Percentiles rank a stretch among this genome's conserved stretches.
Conservation (phyloP, 768 basidiomycete genomes). For the Calocybe cyanea region DNA sequence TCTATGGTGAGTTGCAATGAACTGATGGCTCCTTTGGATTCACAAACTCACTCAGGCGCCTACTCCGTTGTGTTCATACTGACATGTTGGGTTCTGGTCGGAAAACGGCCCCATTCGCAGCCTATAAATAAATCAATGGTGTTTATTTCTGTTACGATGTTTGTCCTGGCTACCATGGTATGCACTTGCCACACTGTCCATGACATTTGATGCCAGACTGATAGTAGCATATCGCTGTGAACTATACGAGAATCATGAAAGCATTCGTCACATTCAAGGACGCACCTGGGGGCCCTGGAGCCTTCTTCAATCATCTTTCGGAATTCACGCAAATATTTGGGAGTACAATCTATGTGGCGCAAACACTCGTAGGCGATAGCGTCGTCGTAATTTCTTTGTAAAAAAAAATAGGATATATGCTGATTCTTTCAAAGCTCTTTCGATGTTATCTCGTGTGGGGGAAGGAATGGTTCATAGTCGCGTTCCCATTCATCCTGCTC, state of each 20-base stretch:
- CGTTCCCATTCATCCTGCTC: neutral
- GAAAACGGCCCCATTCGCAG: slow-evolving; percentile 20
- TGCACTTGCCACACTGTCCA: neutral
- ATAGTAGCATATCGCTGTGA: slow-evolving; percentile 31
- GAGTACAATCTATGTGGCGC: slow-evolving; percentile 31
- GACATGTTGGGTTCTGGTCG: slow-evolving; percentile 27
- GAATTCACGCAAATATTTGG: slow-evolving; percentile 33
- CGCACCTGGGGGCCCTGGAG: slow-evolving; percentile 23
- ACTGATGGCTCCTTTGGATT: neutral
- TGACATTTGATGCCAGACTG: neutral
- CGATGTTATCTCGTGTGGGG: slow-evolving; percentile 4
- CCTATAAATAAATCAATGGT: slow-evolving; percentile 29
- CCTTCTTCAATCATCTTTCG: slow-evolving; percentile 29
- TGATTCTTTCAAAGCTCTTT: neutral
- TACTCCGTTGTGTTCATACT: slow-evolving; percentile 26
- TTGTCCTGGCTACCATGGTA: slow-evolving; percentile 29
- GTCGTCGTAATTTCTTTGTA: slow-evolving; percentile 24
- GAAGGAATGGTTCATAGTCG: neutral
- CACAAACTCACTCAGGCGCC: slow-evolving; percentile 16
- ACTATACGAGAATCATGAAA: slow-evolving; percentile 30
- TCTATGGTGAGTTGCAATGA: slow-evolving; percentile 15
- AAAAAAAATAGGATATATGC: neutral
- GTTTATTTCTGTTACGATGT: slow-evolving; percentile 26
- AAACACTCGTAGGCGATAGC: slow-evolving; percentile 35
- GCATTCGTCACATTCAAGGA: slow-evolving; percentile 28